Conservation (phyloP, 2,329 filamentous ascomycete genomes). For the Aspergillus caelatus region DNA sequence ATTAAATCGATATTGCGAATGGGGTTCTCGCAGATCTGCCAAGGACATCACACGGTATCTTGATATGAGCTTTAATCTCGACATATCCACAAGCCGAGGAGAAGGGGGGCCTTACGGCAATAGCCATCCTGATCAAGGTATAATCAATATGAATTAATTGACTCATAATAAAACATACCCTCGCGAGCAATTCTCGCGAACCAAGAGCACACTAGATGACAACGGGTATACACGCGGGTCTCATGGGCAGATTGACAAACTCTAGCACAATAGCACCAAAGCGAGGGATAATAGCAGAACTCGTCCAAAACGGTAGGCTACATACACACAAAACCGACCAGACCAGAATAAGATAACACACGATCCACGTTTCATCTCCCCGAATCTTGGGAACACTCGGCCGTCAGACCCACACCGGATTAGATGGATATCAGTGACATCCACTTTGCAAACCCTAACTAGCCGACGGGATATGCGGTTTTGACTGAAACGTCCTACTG, state of each 20-base stretch:
- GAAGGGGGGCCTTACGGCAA: neutral
- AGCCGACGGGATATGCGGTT: neutral
- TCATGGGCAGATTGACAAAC: neutral
- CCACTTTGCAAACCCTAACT: neutral
- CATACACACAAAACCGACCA: neutral
- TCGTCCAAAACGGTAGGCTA: neutral
- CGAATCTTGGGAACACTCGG: neutral
- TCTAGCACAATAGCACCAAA: neutral
- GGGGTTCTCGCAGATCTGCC: neutral
- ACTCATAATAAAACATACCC: neutral
- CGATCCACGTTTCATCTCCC: neutral
- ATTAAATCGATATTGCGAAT: neutral
- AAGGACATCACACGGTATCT: neutral
- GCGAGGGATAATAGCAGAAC: neutral
- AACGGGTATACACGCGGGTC: neutral
- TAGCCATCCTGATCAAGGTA: neutral
- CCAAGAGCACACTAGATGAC: neutral
- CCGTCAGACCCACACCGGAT: neutral
- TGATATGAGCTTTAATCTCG: neutral
- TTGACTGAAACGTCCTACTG: neutral
- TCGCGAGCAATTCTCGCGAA: neutral
- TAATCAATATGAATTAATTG: conserved; percentile 4
- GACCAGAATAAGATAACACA: neutral
- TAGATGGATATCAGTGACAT: neutral
- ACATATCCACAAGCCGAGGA: neutral